phyloP scores from a whole-genome alignment of 176 grass and related monocot genomes.

The Avena eriantha region DNA sequence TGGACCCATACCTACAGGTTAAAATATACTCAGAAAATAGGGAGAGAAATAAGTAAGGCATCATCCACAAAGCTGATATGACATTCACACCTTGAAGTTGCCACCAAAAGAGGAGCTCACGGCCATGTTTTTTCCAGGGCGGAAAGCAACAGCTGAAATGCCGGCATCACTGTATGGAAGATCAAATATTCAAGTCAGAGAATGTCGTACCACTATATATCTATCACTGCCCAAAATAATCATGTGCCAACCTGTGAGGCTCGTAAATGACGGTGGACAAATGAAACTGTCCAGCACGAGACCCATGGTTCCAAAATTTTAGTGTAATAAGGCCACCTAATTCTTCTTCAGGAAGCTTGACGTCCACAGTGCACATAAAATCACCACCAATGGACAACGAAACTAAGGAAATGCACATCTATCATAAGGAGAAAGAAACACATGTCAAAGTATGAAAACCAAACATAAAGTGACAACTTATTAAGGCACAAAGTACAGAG shows the following conservation, averaged over 20 bases:
- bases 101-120: conserved; percentile 85
- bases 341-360: conserved; percentile 88
- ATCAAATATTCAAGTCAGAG: conserved; percentile 32
- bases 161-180: conserved; percentile 67
- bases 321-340: conserved; percentile 89
- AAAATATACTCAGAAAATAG: conserved; percentile 37
- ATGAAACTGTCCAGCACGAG: conserved; percentile 55
- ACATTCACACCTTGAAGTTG: conserved; percentile 77
- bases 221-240: conserved; percentile 29
- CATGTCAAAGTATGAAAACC: conserved; percentile 15
- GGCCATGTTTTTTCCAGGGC: conserved; percentile 76
- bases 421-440: conserved; percentile 17
- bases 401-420: conserved; percentile 84
- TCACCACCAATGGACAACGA: conserved; percentile 74
- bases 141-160: conserved; percentile 81
- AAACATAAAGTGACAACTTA: conserved; percentile 8
- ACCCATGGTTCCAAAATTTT: conserved; percentile 83
- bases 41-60: conserved; percentile 15
- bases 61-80: conserved; percentile 32
- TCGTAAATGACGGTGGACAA: conserved; percentile 96
- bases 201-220: not conserved
- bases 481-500: not conserved
- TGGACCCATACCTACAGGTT: conserved; percentile 73
- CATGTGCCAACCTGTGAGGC: conserved; percentile 73
- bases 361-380: conserved; percentile 90